These are phyloP conservation scores for Cladosporium sphaerospermum DNA, from an alignment of 2,329 filamentous ascomycete genomes.

Conservation along the genomic window DNA sequence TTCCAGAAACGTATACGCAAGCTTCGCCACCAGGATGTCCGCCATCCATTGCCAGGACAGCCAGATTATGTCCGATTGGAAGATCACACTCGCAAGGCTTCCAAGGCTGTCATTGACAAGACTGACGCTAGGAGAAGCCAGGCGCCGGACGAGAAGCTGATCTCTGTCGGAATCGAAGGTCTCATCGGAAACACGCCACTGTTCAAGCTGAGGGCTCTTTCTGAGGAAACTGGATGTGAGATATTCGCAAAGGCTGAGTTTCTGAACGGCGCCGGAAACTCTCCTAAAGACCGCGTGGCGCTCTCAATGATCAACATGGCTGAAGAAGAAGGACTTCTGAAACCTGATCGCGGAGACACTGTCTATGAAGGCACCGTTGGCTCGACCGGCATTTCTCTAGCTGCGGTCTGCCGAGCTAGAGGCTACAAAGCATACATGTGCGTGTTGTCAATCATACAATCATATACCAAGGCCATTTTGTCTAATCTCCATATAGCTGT, in stretches of 20 bases:
- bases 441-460: constrained; percentile 18
- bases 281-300: constrained; percentile 91
- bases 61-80: constrained; percentile 32
- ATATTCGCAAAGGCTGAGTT: constrained; percentile 95
- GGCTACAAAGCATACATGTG: constrained; percentile 89
- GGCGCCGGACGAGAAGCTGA: constrained; percentile 27
- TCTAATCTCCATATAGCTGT: constrained; percentile 46
- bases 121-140: constrained; percentile 13
- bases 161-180: constrained; percentile 77
- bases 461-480: background rate
- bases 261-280: constrained; percentile 88
- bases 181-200: constrained; percentile 92
- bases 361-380: constrained; percentile 98
- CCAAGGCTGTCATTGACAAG: constrained; percentile 2
- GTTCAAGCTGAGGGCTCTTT: constrained; percentile 77
- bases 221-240: constrained; percentile 76
- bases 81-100: constrained; percentile 22
- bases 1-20: constrained; percentile 44
- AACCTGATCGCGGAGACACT: constrained; percentile 77
- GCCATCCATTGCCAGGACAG: constrained; percentile 22
- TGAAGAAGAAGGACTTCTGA: constrained; percentile 68
- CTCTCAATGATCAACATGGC: constrained; percentile 79
- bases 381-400: constrained; percentile 91
- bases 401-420: constrained; percentile 76
- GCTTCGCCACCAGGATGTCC: constrained; percentile 19